These are phyloP conservation scores for Mallotus repandus DNA, from an alignment of 441 rosid genomes.

Conservation along the genomic window DNA sequence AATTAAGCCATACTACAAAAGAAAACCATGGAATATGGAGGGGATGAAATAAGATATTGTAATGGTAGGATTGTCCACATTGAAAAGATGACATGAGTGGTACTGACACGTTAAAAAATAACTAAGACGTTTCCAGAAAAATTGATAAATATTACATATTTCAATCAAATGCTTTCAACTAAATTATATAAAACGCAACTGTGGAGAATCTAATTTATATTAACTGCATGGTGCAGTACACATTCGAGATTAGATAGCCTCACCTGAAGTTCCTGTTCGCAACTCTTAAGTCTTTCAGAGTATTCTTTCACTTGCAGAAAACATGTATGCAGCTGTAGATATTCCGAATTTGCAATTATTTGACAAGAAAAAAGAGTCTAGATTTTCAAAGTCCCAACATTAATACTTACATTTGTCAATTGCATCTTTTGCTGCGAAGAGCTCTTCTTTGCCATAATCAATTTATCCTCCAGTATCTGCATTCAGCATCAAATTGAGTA, in stretches of 20 bases:
- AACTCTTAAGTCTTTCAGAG: too few species aligned
- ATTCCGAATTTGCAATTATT: constrained; percentile 19
- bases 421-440: constrained; percentile 55
- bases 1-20: neutral
- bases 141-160: neutral
- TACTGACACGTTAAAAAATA: neutral
- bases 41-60: too few species aligned
- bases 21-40: neutral
- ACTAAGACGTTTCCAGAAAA: too few species aligned
- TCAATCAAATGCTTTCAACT: neutral
- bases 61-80: neutral
- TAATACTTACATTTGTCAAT: constrained; percentile 53
- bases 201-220: neutral
- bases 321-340: constrained; percentile 59
- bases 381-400: constrained; percentile 3
- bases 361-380: neutral
- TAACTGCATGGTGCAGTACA: neutral
- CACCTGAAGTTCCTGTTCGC: constrained; percentile 39
- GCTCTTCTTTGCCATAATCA: constrained; percentile 59
- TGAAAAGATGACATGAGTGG: neutral
- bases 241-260: constrained; percentile 22
- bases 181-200: neutral
- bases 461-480: constrained; percentile 75
- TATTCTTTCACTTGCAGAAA: constrained; percentile 34
- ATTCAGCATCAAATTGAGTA: constrained; percentile 28